Conservation (phyloP, 345 rosid species). For the Nephelium lappaceum region DNA sequence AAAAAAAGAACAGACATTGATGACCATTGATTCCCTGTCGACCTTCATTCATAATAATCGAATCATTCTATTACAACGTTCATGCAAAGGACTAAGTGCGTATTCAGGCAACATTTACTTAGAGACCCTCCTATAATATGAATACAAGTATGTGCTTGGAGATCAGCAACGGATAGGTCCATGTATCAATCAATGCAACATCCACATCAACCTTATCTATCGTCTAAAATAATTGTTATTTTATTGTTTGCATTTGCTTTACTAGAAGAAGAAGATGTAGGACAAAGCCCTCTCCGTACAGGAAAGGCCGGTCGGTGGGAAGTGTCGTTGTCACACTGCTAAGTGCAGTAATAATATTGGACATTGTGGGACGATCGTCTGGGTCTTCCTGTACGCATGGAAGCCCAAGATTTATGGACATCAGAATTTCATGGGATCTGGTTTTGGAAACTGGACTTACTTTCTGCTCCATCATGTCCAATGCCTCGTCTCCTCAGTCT, state of each 20-base stretch:
- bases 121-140: too few species aligned
- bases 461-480: slow-evolving; percentile 42
- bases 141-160: too few species aligned
- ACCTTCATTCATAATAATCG: too few species aligned
- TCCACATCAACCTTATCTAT: too few species aligned
- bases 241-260: neutral
- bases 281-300: neutral
- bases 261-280: slow-evolving; percentile 14
- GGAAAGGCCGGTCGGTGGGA: slow-evolving; percentile 34
- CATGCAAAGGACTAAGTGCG: too few species aligned
- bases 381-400: slow-evolving; percentile 42
- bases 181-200: too few species aligned
- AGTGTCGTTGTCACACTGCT: slow-evolving; percentile 24
- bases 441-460: slow-evolving; percentile 22
- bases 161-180: too few species aligned
- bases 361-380: slow-evolving; percentile 32
- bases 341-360: slow-evolving; percentile 27
- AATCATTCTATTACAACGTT: too few species aligned
- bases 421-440: slow-evolving; percentile 19
- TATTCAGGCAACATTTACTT: too few species aligned
- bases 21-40: too few species aligned
- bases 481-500: slow-evolving; percentile 26
- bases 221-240: too few species aligned
- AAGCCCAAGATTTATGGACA: slow-evolving; percentile 30
- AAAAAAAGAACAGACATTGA: too few species aligned